Conservation (phyloP, 441 rosid genomes). For the Pelargonium fulgidum region DNA sequence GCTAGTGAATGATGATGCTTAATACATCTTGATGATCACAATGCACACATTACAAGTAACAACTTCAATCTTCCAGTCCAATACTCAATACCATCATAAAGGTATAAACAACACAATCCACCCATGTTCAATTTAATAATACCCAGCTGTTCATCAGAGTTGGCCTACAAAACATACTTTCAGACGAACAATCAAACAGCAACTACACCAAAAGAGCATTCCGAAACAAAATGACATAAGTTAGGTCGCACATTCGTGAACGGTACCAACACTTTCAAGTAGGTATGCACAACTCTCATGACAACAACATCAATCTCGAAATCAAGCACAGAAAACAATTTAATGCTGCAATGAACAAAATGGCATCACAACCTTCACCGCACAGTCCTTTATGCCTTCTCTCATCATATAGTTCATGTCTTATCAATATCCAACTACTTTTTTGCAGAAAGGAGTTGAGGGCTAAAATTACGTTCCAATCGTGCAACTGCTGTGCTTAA, state of each 20-base stretch:
- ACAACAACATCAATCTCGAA: conserved; percentile 31
- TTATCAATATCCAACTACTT: conserved; percentile 26
- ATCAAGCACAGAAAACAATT: conserved; percentile 33
- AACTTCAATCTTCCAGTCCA: no score
- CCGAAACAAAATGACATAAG: conserved; percentile 25
- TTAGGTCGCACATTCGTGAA: conserved; percentile 21
- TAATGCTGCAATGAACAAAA: conserved; percentile 35
- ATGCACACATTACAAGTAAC: no score
- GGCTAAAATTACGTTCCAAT: conserved; percentile 21
- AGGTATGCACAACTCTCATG: conserved; percentile 30
- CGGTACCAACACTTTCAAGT: conserved; percentile 33
- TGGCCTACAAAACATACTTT: conserved; percentile 4
- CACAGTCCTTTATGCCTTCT: conserved; percentile 29
- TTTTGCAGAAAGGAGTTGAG: conserved; percentile 25
- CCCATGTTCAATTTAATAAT: background rate
- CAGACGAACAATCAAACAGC: conserved; percentile 24
- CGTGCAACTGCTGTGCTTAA: conserved; percentile 21
- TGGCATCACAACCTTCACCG: conserved; percentile 30
- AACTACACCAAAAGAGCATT: conserved; percentile 33
- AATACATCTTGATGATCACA: no score
- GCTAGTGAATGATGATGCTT: no score
- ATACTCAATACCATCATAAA: background rate
- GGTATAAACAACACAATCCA: conserved; percentile 3
- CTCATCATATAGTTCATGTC: conserved; percentile 28
- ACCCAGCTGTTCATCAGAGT: conserved; percentile 9